Percentiles rank a stretch among this genome's conserved stretches.
These are phyloP conservation scores for Trichoderma arundinaceum DNA, from an alignment of 2,329 filamentous ascomycete species.

Conservation along the genomic window DNA sequence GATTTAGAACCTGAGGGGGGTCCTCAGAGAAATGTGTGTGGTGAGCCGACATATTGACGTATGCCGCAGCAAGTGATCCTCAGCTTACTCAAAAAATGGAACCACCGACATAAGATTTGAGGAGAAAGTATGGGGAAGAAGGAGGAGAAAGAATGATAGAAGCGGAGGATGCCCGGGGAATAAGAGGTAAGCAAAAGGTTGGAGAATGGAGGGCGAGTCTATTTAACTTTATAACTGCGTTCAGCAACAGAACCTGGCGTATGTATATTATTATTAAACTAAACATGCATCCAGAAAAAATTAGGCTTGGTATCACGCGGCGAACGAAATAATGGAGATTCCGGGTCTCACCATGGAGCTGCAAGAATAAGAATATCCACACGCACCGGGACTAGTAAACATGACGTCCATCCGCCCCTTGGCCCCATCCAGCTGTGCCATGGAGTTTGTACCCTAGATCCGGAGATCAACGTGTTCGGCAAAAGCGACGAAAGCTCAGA, in stretches of 20 bases:
- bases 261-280: neutral
- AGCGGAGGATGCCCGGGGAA: conserved; percentile 10
- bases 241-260: neutral
- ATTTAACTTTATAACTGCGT: conserved; percentile 28
- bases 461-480: conserved; percentile 27
- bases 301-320: conserved; percentile 13
- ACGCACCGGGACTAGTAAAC: conserved; percentile 18
- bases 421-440: conserved; percentile 11
- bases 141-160: conserved; percentile 1
- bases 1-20: conserved; percentile 47
- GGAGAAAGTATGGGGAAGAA: conserved; percentile 25
- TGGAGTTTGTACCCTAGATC: conserved; percentile 9
- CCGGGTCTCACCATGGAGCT: conserved; percentile 16
- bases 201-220: conserved; percentile 12
- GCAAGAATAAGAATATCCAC: conserved; percentile 24
- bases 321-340: conserved; percentile 26
- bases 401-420: conserved; percentile 25
- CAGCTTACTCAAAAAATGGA: conserved; percentile 11
- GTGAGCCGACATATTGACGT: conserved; percentile 27
- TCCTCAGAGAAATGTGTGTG: conserved; percentile 46
- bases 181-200: conserved; percentile 5
- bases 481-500: conserved; percentile 8
- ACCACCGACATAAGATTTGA: conserved; percentile 17
- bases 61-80: neutral
- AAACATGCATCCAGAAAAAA: conserved; percentile 2